Evolutionary conservation across 2,329 filamentous ascomycete genomes (phyloP), one percentile per base, ranked within the genome.

Genomic region (Byssochlamys sp.): DNA sequence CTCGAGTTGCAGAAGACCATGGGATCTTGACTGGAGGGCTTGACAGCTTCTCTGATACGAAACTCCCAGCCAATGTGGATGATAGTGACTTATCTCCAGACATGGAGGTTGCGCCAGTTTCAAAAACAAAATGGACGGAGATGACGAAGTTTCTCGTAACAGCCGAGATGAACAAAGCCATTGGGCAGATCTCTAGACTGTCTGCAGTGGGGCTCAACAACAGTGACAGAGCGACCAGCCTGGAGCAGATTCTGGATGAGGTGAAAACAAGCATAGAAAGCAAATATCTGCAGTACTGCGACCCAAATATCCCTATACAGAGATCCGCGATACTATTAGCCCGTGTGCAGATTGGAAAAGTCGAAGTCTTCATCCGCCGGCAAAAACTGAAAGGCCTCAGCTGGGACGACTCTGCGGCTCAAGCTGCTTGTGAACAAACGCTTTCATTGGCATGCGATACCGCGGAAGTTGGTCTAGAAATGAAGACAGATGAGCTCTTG

Each of bases 31-130:
- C 77, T 3, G 77, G 74, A 1, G 77, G 80, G 31, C 69, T 76
- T 12, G 77, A 79, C 59, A 73, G 76, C 24, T 71, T 73, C 3
- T 80, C 77, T 59, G 78, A 81, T 62, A 80, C 81, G 0, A 76
- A 79, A 48, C 73, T 82, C 67, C 81, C 82, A 1, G 71, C 80
- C 4, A 84, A 84, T 56, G 68, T 84, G 28, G 77, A 84, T 56
- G 82, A 84, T 60, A 64, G 61, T 7, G 81, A 84, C 53, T 66
- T 84, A 1, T 66, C 70, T 2, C 80, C 80, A 0, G 71, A 73
- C 4, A 82, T 82, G 77, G 73, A 68, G 14, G 72, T 77, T 0
- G 74, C 79, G 1, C 81, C 81, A 0, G 63, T 73, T 0, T 74
- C 80, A 48, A 73, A 78, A 2, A 63, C 67, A 2, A 78, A 79